Conservation (phyloP, 1,284 basidiomycete genomes). For the Apiotrichum gamsii region DNA sequence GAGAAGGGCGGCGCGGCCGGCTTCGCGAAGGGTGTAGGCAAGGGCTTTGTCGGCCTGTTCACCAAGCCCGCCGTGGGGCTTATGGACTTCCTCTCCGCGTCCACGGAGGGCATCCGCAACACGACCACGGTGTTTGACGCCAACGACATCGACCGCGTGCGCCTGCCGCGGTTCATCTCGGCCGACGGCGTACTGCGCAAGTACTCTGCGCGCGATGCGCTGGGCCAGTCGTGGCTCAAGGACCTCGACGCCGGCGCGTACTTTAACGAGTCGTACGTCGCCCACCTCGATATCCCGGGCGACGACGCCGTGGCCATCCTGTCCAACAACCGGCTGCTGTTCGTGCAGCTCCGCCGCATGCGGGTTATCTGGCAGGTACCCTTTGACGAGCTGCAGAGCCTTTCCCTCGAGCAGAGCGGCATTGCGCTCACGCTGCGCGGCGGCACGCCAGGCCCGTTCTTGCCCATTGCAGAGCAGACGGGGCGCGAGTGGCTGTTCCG, state of each 20-base stretch:
- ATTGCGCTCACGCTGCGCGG: conserved; percentile 68
- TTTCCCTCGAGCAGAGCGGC: conserved; percentile 81
- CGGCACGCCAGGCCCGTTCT: conserved; percentile 53
- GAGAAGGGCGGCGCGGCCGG: conserved; percentile 89
- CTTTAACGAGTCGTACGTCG: conserved; percentile 79
- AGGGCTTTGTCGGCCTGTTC: conserved; percentile 82
- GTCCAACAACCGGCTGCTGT: conserved; percentile 70
- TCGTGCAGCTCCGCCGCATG: conserved; percentile 78
- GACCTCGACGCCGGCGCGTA: conserved; percentile 69
- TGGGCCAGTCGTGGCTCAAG: conserved; percentile 93
- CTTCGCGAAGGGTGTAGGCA: conserved; percentile 97
- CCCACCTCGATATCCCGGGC: conserved; percentile 77
- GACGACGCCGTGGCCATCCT: conserved; percentile 79
- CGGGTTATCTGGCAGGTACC: conserved; percentile 88
- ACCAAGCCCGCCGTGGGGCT: conserved; percentile 97
- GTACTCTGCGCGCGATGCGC: conserved; percentile 79
- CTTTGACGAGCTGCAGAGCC: conserved; percentile 76
- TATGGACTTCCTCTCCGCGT: conserved; percentile 91
- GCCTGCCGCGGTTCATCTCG: conserved; percentile 82
- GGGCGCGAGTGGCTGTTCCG: conserved; percentile 56
- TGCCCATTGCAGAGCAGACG: conserved; percentile 51
- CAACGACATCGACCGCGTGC: conserved; percentile 78
- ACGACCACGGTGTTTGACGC: conserved; percentile 98
- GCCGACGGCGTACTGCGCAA: conserved; percentile 80
- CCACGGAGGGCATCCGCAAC: conserved; percentile 96